Conservation (phyloP, 768 basidiomycete genomes). For the Tephrocybe sp. region DNA sequence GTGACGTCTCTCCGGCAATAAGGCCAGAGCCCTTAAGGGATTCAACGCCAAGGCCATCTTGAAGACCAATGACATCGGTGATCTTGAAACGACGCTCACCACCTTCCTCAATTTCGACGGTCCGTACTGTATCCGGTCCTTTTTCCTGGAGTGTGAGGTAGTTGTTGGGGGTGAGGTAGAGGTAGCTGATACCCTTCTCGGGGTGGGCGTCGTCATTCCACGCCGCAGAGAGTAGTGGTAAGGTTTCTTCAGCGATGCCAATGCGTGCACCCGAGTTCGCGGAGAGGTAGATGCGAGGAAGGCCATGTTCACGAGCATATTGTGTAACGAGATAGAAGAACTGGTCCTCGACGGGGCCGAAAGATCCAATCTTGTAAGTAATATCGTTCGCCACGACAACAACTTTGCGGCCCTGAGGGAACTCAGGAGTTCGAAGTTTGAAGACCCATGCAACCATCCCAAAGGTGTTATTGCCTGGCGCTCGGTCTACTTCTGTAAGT, state of each 20-base stretch:
- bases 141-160: slow-evolving; percentile 88
- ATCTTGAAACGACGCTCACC: slow-evolving; percentile 93
- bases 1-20: slow-evolving; percentile 97
- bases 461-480: slow-evolving; percentile 91
- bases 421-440: slow-evolving; percentile 90
- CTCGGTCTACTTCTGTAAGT: slow-evolving; percentile 85
- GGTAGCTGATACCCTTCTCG: slow-evolving; percentile 94
- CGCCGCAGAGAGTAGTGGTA: slow-evolving; percentile 85
- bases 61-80: slow-evolving; percentile 95
- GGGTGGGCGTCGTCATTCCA: slow-evolving; percentile 84
- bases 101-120: slow-evolving; percentile 79
- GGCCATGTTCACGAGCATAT: slow-evolving; percentile 83
- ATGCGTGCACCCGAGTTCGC: slow-evolving; percentile 99
- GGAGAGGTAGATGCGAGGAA: slow-evolving; percentile 96
- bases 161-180: slow-evolving; percentile 94
- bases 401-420: slow-evolving; percentile 79
- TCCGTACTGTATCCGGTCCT: slow-evolving; percentile 73
- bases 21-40: slow-evolving; percentile 94
- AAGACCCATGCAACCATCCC: slow-evolving; percentile 99
- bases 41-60: slow-evolving; percentile 97
- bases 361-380: slow-evolving; percentile 98
- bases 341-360: slow-evolving; percentile 93
- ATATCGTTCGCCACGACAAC: slow-evolving; percentile 98
- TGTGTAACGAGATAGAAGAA: slow-evolving; percentile 96
- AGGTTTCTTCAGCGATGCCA: slow-evolving; percentile 90